Evolutionary conservation across 352 stramenopile species (phyloP), one percentile per base, ranked within the genome.

Genomic region (Pythium volutum): DNA sequence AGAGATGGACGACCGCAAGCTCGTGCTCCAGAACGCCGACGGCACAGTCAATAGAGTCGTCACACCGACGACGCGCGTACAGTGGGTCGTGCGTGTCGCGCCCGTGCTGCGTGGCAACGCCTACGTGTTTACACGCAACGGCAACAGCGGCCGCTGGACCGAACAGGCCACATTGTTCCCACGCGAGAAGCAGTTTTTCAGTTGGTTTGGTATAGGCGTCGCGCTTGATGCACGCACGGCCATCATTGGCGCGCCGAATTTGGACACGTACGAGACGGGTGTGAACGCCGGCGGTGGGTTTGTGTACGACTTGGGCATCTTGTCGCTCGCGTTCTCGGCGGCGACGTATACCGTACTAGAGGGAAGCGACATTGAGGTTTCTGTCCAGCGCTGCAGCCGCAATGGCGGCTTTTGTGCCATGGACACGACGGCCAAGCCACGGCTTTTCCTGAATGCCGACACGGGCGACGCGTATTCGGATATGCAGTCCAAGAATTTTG

Each of bases 111-210:
- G 81, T 12, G 73, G 80, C 26, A 91, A 75, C 51, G 72, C 67
- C 4, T 92, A 91, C 45, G 69, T 84, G 6, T 92, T 91, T 53
- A 89, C 77, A 18, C 77, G 84, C 5, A 70, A 73, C 34, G 48
- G 23, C 58, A 66, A 56, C 39, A n/a, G n/a, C n/a, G 76, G 74
- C 8, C 69, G 64, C 29, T 98, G 91, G 87, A 93, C 74, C 2
- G 92, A 98, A 42, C 91, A 99, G 65, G 87, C 86, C 33, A 96
- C 95, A 12, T 67, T 98, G 43, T 95, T 89, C 52, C 94, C 96
- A 22, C 87, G 80, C 15, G 76, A 84, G 23, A 96, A 97, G 51
- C 96, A 99, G 60, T 87, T 87, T 61, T 93, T 88, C 39, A 85
- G 79, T 59, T 94, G 78, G 66, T 96, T 98, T 56, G 96, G 91